A percentile compares a stretch with the other conserved stretches of the same genome.
Evolutionary conservation across 139 green algal species (phyloP).

Genomic region (Chlorella sp.): DNA sequence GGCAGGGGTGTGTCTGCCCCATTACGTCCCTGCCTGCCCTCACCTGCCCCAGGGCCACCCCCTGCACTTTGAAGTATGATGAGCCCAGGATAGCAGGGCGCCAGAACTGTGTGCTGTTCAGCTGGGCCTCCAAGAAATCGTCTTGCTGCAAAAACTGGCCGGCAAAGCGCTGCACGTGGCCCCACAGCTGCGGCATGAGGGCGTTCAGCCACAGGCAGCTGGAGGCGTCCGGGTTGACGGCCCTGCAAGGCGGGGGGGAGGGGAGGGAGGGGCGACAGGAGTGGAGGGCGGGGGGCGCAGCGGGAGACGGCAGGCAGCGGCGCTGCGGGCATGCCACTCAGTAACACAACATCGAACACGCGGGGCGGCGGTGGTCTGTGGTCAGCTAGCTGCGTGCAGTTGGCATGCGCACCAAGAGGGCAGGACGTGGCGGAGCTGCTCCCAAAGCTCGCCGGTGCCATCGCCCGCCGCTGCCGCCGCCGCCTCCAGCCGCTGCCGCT

Average conservation of each 20-base stretch:
- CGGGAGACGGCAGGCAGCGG: too few species aligned
- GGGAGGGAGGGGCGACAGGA: background rate
- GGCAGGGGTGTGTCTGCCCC: too few species aligned
- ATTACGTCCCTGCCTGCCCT: too few species aligned
- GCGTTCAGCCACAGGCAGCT: constrained; percentile 31
- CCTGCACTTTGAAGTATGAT: constrained; percentile 16
- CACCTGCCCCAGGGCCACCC: constrained; percentile 34
- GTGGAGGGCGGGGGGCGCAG: background rate
- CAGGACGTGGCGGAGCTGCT: background rate
- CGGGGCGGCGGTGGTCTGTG: background rate
- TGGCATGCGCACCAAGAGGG: background rate
- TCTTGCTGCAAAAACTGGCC: constrained; percentile 10
- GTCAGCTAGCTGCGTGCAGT: too few species aligned
- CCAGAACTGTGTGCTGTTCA: constrained; percentile 45
- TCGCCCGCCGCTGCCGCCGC: background rate
- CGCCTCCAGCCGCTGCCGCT: background rate
- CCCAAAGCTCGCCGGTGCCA: background rate
- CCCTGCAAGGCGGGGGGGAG: background rate
- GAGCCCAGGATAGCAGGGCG: constrained; percentile 30
- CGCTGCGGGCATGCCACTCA: too few species aligned
- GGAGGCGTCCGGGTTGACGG: background rate
- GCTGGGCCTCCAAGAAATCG: constrained; percentile 34
- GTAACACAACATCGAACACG: background rate
- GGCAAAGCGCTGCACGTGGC: constrained; percentile 27
- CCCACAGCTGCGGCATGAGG: constrained; percentile 31